Percentiles rank a stretch among this genome's conserved stretches.
These are phyloP conservation scores for Rubroboletus satanas DNA, from an alignment of 768 basidiomycete genomes.

Conservation along the genomic window DNA sequence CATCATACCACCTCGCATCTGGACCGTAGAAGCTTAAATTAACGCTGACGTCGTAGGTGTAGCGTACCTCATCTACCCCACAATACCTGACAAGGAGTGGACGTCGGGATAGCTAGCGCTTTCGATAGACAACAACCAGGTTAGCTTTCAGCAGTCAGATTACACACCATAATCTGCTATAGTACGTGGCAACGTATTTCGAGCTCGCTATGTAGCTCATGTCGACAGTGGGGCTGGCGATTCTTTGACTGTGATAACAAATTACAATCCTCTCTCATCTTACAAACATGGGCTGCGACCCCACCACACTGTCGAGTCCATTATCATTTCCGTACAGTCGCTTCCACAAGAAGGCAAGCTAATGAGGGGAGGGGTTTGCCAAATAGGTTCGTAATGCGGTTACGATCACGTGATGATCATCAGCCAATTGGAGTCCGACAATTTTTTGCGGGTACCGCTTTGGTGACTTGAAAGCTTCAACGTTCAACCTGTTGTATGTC, in stretches of 20 bases:
- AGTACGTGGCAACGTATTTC: slow-evolving; percentile 14
- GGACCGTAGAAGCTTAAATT: background rate
- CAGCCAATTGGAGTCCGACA: slow-evolving; percentile 10
- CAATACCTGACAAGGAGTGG: background rate
- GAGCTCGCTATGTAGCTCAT: slow-evolving; percentile 11
- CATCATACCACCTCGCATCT: no score
- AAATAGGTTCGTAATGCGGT: background rate
- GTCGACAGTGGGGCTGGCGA: background rate
- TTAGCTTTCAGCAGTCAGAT: background rate
- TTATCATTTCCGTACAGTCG: background rate
- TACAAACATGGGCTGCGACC: background rate
- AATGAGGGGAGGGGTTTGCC: background rate
- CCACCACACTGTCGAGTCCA: background rate
- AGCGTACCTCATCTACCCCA: background rate
- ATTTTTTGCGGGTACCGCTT: slow-evolving; percentile 17
- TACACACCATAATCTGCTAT: background rate
- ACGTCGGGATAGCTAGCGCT: background rate
- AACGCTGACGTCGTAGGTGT: no score
- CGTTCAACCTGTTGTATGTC: background rate
- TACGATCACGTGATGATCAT: slow-evolving; percentile 8
- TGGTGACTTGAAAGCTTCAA: background rate
- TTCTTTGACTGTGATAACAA: background rate
- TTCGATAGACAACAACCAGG: slow-evolving; percentile 1
- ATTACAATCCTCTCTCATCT: background rate
- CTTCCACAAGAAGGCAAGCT: background rate